Base-by-base conservation (phyloP, 352 stramenopile genomes). In the Globisporangium carolinianum region DNA sequence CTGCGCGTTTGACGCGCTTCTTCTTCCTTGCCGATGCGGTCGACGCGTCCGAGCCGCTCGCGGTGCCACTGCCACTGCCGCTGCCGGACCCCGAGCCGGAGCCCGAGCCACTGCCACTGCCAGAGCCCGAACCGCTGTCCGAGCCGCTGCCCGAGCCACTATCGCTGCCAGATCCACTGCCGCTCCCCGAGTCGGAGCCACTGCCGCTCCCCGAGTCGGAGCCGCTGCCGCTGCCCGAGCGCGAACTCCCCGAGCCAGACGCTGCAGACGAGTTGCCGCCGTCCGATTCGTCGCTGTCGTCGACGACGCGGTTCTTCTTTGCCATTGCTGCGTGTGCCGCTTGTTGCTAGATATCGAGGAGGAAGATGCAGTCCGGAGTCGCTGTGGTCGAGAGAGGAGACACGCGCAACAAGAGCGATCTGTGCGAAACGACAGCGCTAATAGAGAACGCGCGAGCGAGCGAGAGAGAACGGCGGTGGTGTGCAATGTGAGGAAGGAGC, bases 261-360 rank as follows among this genome's bases (percentile, higher is more conserved):
- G 63, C 75, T 11, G 55, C 50, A 17, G 73, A 83, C 54, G 80
- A 88, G 57, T 68, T 59, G 32, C 60, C 65, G 49, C 67, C 75
- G 48, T 90, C 79, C 54, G 73, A 85, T 63, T 89, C 80, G 68
- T 87, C 81, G 66, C 81, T 91, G 56, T 84, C 81, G 24, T 69
- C 66, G 48, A 88, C 70, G 52, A 84, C 78, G 66, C 65, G 61
- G 42, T 83, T 81, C 75, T 89, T 91, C 54, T 73, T 73, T 39
- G 71, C 73, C 69, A 43, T 39, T 14, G 42, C 11, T 47, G 42
- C 5, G 3, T n/a, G 11, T 47, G 42, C 5, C 5, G 42, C 42
- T 47, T 47, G 42, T 17, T 47, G 42, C 4, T 46, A 14, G 8
- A 15, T 7, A 14, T n/a, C 11, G 42, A 17, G 12, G 42, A 17